Evolutionary conservation across 129 eudicot genomes (phyloP), one percentile per base, ranked within the genome.

Genomic region (Rutidosis leptorrhynchoides): DNA sequence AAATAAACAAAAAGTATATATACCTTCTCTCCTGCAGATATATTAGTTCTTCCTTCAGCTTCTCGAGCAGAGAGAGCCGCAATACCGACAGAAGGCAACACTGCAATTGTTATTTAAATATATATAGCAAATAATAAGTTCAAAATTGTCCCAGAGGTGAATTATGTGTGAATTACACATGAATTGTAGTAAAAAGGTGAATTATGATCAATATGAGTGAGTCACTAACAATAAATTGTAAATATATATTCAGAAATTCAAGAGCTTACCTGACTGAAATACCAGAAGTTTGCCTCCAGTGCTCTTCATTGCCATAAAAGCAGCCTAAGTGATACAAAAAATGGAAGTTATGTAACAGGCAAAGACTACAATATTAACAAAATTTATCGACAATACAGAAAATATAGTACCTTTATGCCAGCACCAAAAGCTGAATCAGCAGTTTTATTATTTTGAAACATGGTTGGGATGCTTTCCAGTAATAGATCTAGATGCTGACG

Each of bases 371-470:
- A 71, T 32, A 6, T 51, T 15, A 17, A 27, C 27, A 62, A 24
- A 71, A 59, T 21, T 46, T 71, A 25, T 71, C 26, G 26, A 35
- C 24, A 24, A 42, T 42, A 45, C 52, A 74, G 51, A 29, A 40
- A 24, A 43, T 8, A 8, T 16, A 67, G 66, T 81, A 92, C 98
- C 99, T 93, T 93, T 22, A 89, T 78, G 52, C 96, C 96, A 57
- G 96, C 99, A 72, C 99, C 96, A 86, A 89, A 86, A 48, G 99
- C 92, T 67, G 99, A 93, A 79, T 93, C 99, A 70, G 96, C 92
- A 16, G 81, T 86, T 80, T 79, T 86, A 74, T 81, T 93, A 64
- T 71, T 84, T 80, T 86, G 84, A 73, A 93, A 93, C 96, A 93
- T 93, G 55, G 87, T 75, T 68, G 99, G 99, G 72, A 93, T 93